These are phyloP conservation scores for Nigrograna mackinnonii DNA, from an alignment of 2,329 filamentous ascomycete genomes.

Conservation along the genomic window DNA sequence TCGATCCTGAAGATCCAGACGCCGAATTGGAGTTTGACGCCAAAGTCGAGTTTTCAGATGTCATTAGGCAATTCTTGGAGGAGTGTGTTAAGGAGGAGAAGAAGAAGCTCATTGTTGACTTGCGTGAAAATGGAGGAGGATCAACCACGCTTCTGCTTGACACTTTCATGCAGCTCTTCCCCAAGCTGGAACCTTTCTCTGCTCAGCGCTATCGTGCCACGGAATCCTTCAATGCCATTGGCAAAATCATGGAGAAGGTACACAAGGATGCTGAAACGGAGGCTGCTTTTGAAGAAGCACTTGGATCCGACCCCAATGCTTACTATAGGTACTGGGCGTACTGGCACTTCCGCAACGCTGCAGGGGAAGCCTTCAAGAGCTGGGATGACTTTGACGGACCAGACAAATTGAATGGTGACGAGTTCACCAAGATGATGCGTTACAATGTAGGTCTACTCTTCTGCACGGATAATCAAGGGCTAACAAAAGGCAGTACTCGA, in stretches of 20 bases:
- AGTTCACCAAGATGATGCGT: conserved; percentile 23
- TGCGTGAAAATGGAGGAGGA: conserved; percentile 64
- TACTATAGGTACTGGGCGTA: too few species aligned
- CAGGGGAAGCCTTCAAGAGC: too few species aligned
- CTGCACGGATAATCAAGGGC: too few species aligned
- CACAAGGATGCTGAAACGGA: conserved; percentile 8
- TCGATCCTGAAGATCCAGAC: conserved; percentile 23
- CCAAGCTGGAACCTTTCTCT: conserved; percentile 42
- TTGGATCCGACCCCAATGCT: too few species aligned
- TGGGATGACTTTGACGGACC: conserved; percentile 38
- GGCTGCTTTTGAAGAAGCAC: too few species aligned
- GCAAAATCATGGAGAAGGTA: conserved; percentile 24
- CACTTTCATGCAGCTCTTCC: conserved; percentile 57
- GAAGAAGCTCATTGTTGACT: conserved; percentile 64
- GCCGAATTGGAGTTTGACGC: conserved; percentile 32
- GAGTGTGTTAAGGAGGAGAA: conserved; percentile 51
- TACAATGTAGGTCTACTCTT: too few species aligned
- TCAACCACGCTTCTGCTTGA: conserved; percentile 35
- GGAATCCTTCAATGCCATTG: conserved; percentile 19
- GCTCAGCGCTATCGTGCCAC: conserved; percentile 24
- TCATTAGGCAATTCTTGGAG: conserved; percentile 46
- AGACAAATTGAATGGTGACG: conserved; percentile 20
- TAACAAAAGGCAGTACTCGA: too few species aligned
- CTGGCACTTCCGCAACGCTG: too few species aligned
- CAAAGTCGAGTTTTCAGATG: too few species aligned